A percentile compares a stretch with the other conserved stretches of the same genome.
These are phyloP conservation scores for Microdochium nivale DNA, from an alignment of 2,329 filamentous ascomycete species.

Conservation along the genomic window DNA sequence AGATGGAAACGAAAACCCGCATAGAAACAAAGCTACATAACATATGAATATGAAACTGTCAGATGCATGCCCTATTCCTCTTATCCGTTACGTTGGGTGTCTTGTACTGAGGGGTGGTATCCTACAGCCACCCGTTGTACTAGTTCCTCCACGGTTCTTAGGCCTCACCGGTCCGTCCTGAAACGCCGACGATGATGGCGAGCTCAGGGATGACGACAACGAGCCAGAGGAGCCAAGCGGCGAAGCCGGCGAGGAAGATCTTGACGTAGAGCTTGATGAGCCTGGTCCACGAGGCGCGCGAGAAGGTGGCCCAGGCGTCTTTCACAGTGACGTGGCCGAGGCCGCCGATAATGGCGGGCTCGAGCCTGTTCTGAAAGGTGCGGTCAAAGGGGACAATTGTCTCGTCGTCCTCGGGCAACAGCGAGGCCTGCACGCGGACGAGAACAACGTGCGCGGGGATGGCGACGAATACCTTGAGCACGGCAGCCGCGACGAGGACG, in stretches of 20 bases:
- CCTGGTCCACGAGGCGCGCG: conserved; percentile 61
- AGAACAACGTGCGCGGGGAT: conserved; percentile 72
- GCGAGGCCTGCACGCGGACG: conserved; percentile 76
- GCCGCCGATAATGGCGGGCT: conserved; percentile 66
- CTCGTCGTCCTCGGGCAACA: conserved; percentile 73
- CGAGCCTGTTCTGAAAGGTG: conserved; percentile 68
- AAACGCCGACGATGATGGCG: conserved; percentile 20
- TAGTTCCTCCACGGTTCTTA: too few species aligned
- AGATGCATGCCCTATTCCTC: too few species aligned
- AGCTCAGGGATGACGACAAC: conserved; percentile 43
- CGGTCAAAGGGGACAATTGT: conserved; percentile 87
- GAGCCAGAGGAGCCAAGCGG: conserved; percentile 34
- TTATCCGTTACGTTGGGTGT: too few species aligned
- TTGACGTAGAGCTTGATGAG: conserved; percentile 71
- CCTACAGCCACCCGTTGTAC: too few species aligned
- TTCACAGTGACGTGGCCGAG: conserved; percentile 61
- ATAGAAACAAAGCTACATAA: too few species aligned
- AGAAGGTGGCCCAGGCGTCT: conserved; percentile 75
- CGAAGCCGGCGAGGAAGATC: conserved; percentile 48
- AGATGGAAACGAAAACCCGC: too few species aligned
- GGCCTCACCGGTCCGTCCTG: not conserved
- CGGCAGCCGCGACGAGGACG: conserved; percentile 35
- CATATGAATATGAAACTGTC: too few species aligned
- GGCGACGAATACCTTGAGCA: conserved; percentile 52
- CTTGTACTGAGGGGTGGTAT: too few species aligned